Evolutionary conservation across 495 filamentous ascomycete species (phyloP).

Genomic region (Lepidopterella palustris): DNA sequence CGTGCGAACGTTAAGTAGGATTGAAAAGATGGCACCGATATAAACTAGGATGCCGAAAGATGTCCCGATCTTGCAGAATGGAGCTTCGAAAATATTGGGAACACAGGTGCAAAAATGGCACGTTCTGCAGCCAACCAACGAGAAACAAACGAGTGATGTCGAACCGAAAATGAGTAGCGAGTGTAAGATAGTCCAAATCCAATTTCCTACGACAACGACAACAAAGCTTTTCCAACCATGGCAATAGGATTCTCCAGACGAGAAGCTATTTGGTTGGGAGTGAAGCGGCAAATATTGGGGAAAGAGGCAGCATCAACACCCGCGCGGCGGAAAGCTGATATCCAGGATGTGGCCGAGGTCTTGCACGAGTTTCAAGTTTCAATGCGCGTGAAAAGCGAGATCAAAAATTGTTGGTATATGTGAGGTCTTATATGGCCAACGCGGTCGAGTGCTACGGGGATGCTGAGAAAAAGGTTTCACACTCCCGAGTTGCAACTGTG

Average conservation of each 20-base stretch:
- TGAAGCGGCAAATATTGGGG: conserved; percentile 7
- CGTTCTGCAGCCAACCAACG: not conserved
- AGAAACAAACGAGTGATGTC: conserved; percentile 2
- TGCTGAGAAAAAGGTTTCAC: conserved; percentile 13
- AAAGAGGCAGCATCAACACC: conserved; percentile 10
- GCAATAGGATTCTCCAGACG: not conserved
- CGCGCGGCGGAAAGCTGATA: conserved; percentile 6
- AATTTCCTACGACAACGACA: conserved; percentile 3
- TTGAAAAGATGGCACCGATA: not conserved
- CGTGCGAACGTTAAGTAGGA: not conserved
- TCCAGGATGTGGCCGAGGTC: conserved; percentile 12
- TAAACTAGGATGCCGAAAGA: not conserved
- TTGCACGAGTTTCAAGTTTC: conserved; percentile 12
- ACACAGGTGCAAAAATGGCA: conserved; percentile 3
- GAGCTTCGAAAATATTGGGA: not conserved
- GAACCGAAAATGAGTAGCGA: not conserved
- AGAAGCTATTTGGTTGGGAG: not conserved
- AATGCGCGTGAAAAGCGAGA: conserved; percentile 23
- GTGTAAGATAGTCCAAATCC: not conserved
- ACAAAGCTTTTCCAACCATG: not conserved
- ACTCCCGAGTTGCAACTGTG: conserved; percentile 9
- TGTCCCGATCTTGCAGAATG: not conserved
- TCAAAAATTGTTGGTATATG: conserved; percentile 17
- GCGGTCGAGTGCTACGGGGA: conserved; percentile 12
- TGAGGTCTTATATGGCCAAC: conserved; percentile 5